Base-by-base conservation (phyloP, 192 early-diverging fungal genomes). In the Coemansia furcata region DNA sequence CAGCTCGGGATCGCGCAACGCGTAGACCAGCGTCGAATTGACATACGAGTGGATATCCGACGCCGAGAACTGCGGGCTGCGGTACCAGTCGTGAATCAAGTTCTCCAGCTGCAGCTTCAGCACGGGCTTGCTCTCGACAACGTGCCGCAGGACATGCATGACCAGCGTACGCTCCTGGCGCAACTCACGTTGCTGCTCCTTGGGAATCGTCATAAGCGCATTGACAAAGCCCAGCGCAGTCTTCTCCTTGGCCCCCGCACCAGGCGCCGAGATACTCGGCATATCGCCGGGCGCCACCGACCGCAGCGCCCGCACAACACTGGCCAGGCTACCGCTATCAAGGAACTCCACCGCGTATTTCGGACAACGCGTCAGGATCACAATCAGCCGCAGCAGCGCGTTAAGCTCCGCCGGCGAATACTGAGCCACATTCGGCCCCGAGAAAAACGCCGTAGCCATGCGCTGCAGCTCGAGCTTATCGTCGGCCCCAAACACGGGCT, bases 111-210 rank as follows among this genome's bases (percentile, higher is more conserved):
- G 75, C 42, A 71, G 64, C 63, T 82, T 76, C 58, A 97, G 72
- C 2, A 91, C 83, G 2, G 72, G 72, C 17, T 76, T 63, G 64
- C 89, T 86, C 73, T 98, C 96, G 63, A 96, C 85, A 14, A 92
- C 86, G 68, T 98, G 94, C 3, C 95, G 87, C 58, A 98, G 67
- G n/a, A 98, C 92, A 69, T 96, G 91, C 19, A 92, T 77, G 10
- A 91, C 85, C 47, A 96, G 86, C 38, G 88, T 86, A 44, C 90
- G 90, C 61, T 95, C 92, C 15, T 92, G 88, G 50, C 89, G 85
- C 69, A 94, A 90, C 33, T 85, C 85, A 57, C 86, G 88, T 11
- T 89, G 73, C 26, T 87, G 78, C 19, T 85, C 77, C 66, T 84
- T 87, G 36, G 82, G 69, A 17, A 84, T 68, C 15, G 85, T 76